phyloP scores from a whole-genome alignment of 1,284 basidiomycete genomes.

The Moniliella sp. region DNA sequence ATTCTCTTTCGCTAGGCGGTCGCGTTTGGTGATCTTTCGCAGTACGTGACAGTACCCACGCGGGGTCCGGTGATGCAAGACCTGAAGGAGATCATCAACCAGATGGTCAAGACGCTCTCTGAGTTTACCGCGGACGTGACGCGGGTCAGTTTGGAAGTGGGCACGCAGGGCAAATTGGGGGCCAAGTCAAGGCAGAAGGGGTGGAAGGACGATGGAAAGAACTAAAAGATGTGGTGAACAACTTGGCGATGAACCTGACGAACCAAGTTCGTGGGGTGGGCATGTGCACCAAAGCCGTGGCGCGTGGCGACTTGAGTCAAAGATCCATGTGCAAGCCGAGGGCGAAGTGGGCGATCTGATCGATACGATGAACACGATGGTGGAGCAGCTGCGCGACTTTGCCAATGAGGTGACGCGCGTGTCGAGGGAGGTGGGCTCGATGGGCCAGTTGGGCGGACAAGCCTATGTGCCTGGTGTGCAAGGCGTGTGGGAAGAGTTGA shows the following conservation, averaged over 20 bases:
- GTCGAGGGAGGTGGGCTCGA: slow-evolving; percentile 39
- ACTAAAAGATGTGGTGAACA: slow-evolving; percentile 33
- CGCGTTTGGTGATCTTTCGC: slow-evolving; percentile 70
- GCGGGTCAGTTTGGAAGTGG: slow-evolving; percentile 63
- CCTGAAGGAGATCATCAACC: too few species aligned
- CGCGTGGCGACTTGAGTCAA: slow-evolving; percentile 80
- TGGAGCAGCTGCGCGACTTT: slow-evolving; percentile 58
- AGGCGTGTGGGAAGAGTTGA: slow-evolving; percentile 33
- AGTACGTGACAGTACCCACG: slow-evolving; percentile 86
- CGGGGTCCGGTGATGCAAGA: slow-evolving; percentile 94
- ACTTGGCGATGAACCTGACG: slow-evolving; percentile 43
- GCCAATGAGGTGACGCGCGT: slow-evolving; percentile 91
- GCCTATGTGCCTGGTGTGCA: slow-evolving; percentile 32
- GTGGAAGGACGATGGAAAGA: slow-evolving; percentile 33
- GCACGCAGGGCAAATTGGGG: slow-evolving; percentile 35
- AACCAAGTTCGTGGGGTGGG: slow-evolving; percentile 84
- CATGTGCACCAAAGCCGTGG: slow-evolving; percentile 83
- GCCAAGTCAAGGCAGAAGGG: slow-evolving; percentile 32
- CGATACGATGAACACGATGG: slow-evolving; percentile 95
- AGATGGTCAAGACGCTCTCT: slow-evolving; percentile 67
- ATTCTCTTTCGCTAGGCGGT: too few species aligned
- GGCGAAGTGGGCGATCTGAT: slow-evolving; percentile 92
- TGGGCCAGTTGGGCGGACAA: slow-evolving; percentile 28
- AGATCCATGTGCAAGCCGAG: slow-evolving; percentile 83
- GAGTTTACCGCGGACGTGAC: slow-evolving; percentile 86